phyloP scores from a whole-genome alignment of 2,329 filamentous ascomycete genomes.

The Fusarium torreyae region DNA sequence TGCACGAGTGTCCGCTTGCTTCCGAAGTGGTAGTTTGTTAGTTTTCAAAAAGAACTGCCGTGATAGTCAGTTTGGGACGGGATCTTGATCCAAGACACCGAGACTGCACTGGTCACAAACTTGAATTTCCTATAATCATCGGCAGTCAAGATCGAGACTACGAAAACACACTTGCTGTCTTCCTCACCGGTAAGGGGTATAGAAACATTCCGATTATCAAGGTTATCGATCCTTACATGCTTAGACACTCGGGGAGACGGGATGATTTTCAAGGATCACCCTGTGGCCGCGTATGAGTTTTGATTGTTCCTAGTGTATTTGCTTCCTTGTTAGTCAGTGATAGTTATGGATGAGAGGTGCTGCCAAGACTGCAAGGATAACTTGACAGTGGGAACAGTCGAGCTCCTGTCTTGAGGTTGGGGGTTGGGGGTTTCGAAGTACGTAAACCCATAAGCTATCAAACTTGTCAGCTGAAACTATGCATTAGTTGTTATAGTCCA shows the following conservation, averaged over 20 bases:
- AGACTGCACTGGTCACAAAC: conserved; percentile 3
- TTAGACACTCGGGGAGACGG: not conserved
- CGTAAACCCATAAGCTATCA: conserved; percentile 9
- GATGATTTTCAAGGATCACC: not conserved
- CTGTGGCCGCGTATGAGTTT: conserved; percentile 1
- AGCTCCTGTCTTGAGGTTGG: not conserved
- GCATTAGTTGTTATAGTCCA: not conserved
- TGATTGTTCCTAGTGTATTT: not conserved
- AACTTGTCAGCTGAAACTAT: not conserved
- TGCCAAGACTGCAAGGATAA: not conserved
- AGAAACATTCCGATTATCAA: not conserved
- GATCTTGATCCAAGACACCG: not conserved
- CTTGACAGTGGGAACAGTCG: not conserved
- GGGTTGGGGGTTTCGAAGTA: not conserved
- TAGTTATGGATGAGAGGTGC: not conserved
- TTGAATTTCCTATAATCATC: not conserved
- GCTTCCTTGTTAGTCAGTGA: not conserved
- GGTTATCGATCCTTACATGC: not conserved
- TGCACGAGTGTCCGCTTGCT: not conserved
- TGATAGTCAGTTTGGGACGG: not conserved
- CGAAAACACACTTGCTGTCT: not conserved
- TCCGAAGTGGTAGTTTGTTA: not conserved
- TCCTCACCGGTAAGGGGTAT: not conserved
- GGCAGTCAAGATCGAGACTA: not conserved
- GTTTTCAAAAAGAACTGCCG: not conserved